phyloP scores from a whole-genome alignment of 768 basidiomycete species.

The Rhodocollybia butyracea region DNA sequence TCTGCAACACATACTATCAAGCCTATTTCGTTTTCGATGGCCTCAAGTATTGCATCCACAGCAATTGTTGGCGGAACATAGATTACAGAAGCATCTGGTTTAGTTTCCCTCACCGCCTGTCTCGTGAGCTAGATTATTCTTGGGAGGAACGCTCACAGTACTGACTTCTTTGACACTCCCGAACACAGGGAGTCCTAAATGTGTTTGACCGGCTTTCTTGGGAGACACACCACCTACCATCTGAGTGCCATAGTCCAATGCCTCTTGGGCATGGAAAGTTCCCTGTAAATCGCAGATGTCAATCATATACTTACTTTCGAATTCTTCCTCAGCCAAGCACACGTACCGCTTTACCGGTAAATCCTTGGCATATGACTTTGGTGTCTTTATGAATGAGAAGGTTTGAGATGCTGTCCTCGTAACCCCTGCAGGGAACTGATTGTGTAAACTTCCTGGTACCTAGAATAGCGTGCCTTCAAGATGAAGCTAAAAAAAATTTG shows the following conservation, averaged over 20 bases:
- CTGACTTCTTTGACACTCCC: constrained; percentile 81
- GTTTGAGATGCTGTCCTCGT: constrained; percentile 89
- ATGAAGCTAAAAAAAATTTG: not conserved
- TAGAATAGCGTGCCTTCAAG: constrained; percentile 18
- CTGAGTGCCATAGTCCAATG: constrained; percentile 89
- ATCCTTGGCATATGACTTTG: constrained; percentile 86
- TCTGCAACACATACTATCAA: constrained; percentile 98
- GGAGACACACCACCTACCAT: constrained; percentile 98
- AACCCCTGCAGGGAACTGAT: constrained; percentile 68
- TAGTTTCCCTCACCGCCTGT: constrained; percentile 81
- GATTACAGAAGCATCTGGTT: constrained; percentile 92
- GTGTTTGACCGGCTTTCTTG: constrained; percentile 93
- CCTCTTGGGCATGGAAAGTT: constrained; percentile 94
- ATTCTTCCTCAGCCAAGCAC: not conserved
- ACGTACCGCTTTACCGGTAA: constrained; percentile 92
- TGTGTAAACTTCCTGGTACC: constrained; percentile 78
- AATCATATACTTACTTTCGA: not conserved
- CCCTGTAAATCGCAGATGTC: constrained; percentile 45
- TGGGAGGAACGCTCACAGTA: not conserved
- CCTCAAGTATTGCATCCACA: constrained; percentile 98
- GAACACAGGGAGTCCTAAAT: constrained; percentile 70
- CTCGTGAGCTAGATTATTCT: constrained; percentile 1
- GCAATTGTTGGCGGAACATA: constrained; percentile 96
- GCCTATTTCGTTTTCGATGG: constrained; percentile 87
- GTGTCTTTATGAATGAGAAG: constrained; percentile 92